Evolutionary conservation across 2,329 filamentous ascomycete species (phyloP).

Genomic region (Cyphellophora attinorum): DNA sequence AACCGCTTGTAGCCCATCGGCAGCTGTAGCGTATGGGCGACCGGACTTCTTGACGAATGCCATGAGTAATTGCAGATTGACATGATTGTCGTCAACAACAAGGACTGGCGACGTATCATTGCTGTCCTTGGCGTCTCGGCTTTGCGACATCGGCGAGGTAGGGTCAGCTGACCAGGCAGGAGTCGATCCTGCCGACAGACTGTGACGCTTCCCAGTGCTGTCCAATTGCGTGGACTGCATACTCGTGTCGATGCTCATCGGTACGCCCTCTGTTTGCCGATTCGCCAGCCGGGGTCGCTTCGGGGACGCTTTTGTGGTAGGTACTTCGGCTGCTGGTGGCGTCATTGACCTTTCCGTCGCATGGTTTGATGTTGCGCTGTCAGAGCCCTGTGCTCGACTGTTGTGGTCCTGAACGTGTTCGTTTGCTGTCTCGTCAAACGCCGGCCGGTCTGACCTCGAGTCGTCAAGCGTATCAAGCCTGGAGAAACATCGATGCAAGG

Average conservation of each 20-base stretch:
- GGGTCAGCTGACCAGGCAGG: neutral
- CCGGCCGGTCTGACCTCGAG: no score
- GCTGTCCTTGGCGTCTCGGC: neutral
- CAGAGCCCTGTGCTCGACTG: neutral
- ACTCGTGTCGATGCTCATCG: neutral
- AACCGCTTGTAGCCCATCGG: conserved; percentile 30
- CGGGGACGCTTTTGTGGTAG: no score
- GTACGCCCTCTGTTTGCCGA: neutral
- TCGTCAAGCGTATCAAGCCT: neutral
- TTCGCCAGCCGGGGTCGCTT: no score
- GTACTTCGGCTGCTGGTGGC: no score
- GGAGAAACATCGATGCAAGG: neutral
- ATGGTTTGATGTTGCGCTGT: neutral
- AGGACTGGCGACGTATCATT: conserved; percentile 20
- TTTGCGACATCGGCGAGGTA: neutral
- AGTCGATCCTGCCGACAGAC: neutral
- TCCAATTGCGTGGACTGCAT: neutral
- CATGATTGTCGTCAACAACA: conserved; percentile 33
- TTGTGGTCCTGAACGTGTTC: neutral
- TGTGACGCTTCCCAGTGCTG: neutral
- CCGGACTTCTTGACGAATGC: conserved; percentile 31
- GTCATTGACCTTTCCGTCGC: no score
- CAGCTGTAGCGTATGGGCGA: conserved; percentile 24
- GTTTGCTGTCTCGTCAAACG: neutral
- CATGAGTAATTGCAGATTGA: conserved; percentile 32